Percentiles rank a stretch among this genome's conserved stretches.
These are phyloP conservation scores for Scutellaria baicalensis DNA, from an alignment of 257 asterid genomes.

Conservation along the genomic window DNA sequence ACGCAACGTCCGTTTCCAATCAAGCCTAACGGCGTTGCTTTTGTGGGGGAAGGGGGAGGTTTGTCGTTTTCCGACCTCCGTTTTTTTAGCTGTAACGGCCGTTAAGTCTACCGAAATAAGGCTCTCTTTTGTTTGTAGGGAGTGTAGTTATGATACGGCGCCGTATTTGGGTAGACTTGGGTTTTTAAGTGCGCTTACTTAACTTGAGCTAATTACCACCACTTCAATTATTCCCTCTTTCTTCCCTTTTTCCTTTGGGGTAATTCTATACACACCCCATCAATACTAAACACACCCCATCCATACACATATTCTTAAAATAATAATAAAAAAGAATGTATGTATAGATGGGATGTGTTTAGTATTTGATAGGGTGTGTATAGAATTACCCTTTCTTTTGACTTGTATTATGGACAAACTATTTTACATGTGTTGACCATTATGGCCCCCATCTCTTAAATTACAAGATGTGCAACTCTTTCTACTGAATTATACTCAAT, in stretches of 20 bases:
- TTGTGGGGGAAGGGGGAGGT: neutral
- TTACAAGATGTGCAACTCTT: neutral
- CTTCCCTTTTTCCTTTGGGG: neutral
- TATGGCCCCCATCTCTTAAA: neutral
- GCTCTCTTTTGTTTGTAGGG: slow-evolving; percentile 4
- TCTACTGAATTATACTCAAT: neutral
- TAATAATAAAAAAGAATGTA: too few species aligned
- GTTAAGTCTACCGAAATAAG: slow-evolving; percentile 54
- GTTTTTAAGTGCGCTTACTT: slow-evolving; percentile 15
- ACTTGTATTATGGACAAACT: neutral
- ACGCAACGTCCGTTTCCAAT: slow-evolving; percentile 44
- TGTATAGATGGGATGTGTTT: too few species aligned
- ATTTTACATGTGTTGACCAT: neutral
- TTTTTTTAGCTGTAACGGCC: slow-evolving; percentile 23
- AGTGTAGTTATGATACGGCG: slow-evolving; percentile 24
- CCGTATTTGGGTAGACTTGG: slow-evolving; percentile 62
- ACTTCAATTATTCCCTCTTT: slow-evolving; percentile 7
- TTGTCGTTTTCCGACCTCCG: slow-evolving; percentile 1
- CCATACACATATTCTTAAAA: too few species aligned
- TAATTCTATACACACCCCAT: too few species aligned
- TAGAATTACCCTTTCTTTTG: too few species aligned
- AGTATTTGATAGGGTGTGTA: too few species aligned
- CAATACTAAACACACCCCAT: too few species aligned
- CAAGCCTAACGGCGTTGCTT: slow-evolving; percentile 10
- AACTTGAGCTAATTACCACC: slow-evolving; percentile 27